phyloP scores from a whole-genome alignment of 1,139 yeast species.

The Wickerhamomyces sp. region DNA sequence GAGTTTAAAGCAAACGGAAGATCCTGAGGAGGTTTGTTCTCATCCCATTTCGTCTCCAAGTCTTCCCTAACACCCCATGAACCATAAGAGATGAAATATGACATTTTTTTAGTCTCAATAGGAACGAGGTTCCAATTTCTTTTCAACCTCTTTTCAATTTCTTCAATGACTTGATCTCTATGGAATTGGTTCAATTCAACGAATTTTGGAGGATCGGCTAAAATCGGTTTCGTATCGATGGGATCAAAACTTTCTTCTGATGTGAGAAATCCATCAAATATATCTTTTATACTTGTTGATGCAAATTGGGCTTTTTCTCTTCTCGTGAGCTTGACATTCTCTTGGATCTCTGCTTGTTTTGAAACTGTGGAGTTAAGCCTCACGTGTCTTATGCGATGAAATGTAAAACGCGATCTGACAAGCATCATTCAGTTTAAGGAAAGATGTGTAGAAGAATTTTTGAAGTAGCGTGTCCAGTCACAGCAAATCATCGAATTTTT shows the following conservation, averaged over 20 bases:
- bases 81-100: slow-evolving; percentile 57
- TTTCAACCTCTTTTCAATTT: slow-evolving; percentile 46
- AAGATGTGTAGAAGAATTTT: too few relatives aligned
- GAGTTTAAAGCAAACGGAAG: slow-evolving; percentile 42
- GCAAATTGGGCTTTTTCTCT: slow-evolving; percentile 21
- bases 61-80: slow-evolving; percentile 61
- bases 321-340: neutral
- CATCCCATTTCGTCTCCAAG: slow-evolving; percentile 39
- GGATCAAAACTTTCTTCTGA: slow-evolving; percentile 36
- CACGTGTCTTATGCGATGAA: too few relatives aligned
- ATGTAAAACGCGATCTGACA: too few relatives aligned
- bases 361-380: slow-evolving; percentile 3
- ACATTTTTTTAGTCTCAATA: slow-evolving; percentile 41
- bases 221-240: slow-evolving; percentile 48
- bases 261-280: slow-evolving; percentile 25
- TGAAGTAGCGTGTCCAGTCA: too few relatives aligned
- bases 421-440: too few relatives aligned
- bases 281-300: slow-evolving; percentile 19
- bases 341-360: neutral
- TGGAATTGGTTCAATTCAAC: slow-evolving; percentile 44
- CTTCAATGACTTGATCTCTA: slow-evolving; percentile 53
- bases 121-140: slow-evolving; percentile 47
- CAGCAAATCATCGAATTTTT: too few relatives aligned
- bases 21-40: slow-evolving; percentile 36
- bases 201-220: slow-evolving; percentile 41